Base-by-base conservation (phyloP, 139 green algal genomes). In the Eudorina sp. region DNA sequence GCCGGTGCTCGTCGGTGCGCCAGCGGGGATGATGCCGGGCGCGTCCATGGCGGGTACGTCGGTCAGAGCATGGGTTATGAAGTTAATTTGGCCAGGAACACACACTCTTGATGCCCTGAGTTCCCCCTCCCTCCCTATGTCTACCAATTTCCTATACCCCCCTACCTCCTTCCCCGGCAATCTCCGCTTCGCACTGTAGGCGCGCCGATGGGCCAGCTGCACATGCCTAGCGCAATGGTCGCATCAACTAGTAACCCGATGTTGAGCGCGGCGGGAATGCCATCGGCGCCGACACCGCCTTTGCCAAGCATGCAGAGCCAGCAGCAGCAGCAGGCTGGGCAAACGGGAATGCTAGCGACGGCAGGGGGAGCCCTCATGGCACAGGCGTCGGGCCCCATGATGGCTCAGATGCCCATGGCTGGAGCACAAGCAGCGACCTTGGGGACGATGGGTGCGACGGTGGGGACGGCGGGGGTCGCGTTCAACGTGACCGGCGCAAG, bases 1-100 rank as follows among this genome's bases (percentile, higher is more conserved):
- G 90, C 11, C 55, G 0, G 84, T 94, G 53, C 93, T 92, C 43
- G 62, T 77, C 11, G 77, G 77, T 14, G 77, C 36, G 1, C 36
- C 77, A 11, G 53, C 77, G 0, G 77, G 77, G 19, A 72, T 86
- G 36, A 53, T 91, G 83, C 76, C 70, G 38, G 46, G 55, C 34
- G 46, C 51, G 31, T 40, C n/a, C 25, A 81, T 81, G 73, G 8
- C 36, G 64, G 73, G 73, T 81, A 18, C 5, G 73, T 81, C 34
- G 31, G 55, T 13, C 5, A n/a, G 29, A 13, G 48, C 48, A 55
- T 55, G 48, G 48, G n/a, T n/a, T n/a, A n/a, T n/a, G n/a, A n/a
- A n/a, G n/a, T n/a, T n/a, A n/a, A n/a, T n/a, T n/a, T n/a, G n/a
- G n/a, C n/a, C n/a, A n/a, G n/a, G n/a, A n/a, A n/a, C n/a, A n/a